phyloP scores from a whole-genome alignment of 106 monocot genomes.

The Dendrobium catenatum region DNA sequence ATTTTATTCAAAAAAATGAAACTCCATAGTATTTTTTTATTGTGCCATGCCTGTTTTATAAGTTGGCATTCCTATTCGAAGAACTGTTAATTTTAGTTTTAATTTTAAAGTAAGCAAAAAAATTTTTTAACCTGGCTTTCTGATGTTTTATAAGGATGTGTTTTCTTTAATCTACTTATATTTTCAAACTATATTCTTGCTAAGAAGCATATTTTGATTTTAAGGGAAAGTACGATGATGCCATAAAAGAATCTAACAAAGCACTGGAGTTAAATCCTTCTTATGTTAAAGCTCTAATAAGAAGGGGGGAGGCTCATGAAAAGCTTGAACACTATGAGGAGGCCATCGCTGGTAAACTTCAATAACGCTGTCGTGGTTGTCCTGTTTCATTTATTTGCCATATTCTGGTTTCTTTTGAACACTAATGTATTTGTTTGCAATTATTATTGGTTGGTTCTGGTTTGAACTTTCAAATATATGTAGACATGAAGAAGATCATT shows the following conservation, averaged over 20 bases:
- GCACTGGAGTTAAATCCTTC: constrained; percentile 51
- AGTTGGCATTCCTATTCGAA: too few species aligned
- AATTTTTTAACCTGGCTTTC: background rate
- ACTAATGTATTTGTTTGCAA: background rate
- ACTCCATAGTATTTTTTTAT: too few species aligned
- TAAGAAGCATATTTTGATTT: background rate
- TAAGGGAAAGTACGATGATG: constrained; percentile 39
- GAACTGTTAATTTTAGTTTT: too few species aligned
- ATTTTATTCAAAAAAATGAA: too few species aligned
- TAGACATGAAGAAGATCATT: constrained; percentile 86
- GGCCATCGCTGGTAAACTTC: constrained; percentile 38
- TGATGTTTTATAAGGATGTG: background rate
- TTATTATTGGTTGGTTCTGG: background rate
- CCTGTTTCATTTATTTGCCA: background rate
- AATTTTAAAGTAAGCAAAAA: too few species aligned
- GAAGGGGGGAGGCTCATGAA: constrained; percentile 60
- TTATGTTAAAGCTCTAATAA: constrained; percentile 42
- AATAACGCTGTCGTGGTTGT: background rate
- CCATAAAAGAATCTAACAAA: constrained; percentile 45
- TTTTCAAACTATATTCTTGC: too few species aligned
- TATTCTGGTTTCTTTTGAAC: background rate
- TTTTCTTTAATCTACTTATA: too few species aligned
- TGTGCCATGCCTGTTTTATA: too few species aligned
- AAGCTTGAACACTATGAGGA: constrained; percentile 61
- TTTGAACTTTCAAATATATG: constrained; percentile 7